Evolutionary conservation across 306 rosid genomes (phyloP).

Genomic region (Acacia confusa): DNA sequence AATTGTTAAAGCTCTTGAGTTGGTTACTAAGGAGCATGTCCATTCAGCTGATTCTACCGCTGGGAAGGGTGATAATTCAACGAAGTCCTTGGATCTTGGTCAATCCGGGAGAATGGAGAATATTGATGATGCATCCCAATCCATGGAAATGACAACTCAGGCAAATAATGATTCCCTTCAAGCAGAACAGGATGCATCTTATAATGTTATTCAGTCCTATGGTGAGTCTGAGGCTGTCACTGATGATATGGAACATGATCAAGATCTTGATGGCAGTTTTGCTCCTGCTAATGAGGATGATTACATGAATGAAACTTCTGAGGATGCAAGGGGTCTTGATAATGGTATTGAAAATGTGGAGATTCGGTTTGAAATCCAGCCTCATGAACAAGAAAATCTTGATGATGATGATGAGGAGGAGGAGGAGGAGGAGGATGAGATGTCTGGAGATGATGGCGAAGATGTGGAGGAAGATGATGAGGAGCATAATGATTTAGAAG

Average conservation of each 20-base stretch:
- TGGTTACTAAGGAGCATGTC: conserved; percentile 89
- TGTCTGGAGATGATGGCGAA: conserved; percentile 96
- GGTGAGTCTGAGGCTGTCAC: conserved; percentile 96
- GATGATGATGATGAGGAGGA: conserved; percentile 76
- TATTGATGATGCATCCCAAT: conserved; percentile 59
- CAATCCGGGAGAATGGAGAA: conserved; percentile 67
- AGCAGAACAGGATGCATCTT: conserved; percentile 60
- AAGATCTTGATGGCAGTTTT: conserved; percentile 81
- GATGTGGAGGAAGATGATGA: conserved; percentile 95
- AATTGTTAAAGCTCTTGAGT: conserved; percentile 86
- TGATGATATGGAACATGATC: conserved; percentile 99
- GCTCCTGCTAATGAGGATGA: conserved; percentile 75
- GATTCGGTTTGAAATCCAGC: conserved; percentile 74
- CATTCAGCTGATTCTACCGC: conserved; percentile 69
- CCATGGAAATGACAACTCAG: conserved; percentile 71
- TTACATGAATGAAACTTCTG: conserved; percentile 92
- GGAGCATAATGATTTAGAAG: conserved; percentile 89
- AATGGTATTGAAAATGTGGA: conserved; percentile 73
- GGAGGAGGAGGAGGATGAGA: conserved; percentile 90
- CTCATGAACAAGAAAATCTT: conserved; percentile 78
- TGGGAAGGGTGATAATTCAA: conserved; percentile 62
- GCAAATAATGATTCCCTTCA: conserved; percentile 65
- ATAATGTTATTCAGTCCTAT: conserved; percentile 60
- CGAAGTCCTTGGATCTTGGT: conserved; percentile 64
- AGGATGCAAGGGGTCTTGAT: conserved; percentile 75